A percentile compares a stretch with the other conserved stretches of the same genome.
Evolutionary conservation across 2,329 filamentous ascomycete species (phyloP).

Genomic region (Aureobasidium melanogenum): DNA sequence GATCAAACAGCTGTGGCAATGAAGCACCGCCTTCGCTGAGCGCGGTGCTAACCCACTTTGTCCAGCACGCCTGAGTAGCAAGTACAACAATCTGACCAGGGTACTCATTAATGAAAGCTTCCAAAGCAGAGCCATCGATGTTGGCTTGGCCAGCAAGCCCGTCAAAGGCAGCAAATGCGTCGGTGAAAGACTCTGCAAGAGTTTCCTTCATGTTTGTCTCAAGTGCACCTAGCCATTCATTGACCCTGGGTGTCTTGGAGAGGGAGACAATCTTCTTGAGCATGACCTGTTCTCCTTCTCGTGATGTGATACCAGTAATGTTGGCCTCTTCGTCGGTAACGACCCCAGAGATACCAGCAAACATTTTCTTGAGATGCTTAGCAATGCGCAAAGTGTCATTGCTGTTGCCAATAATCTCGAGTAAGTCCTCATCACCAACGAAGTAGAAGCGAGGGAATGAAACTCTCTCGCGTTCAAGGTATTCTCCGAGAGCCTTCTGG

Average conservation of each 20-base stretch:
- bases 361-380: slow-evolving; percentile 99
- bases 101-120: slow-evolving; percentile 71
- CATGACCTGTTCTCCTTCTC: slow-evolving; percentile 81
- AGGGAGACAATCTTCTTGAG: slow-evolving; percentile 89
- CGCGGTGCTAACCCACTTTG: slow-evolving; percentile 70
- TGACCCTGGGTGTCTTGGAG: slow-evolving; percentile 90
- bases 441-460: slow-evolving; percentile 99
- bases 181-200: slow-evolving; percentile 78
- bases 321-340: slow-evolving; percentile 83
- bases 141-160: slow-evolving; percentile 64
- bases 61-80: slow-evolving; percentile 91
- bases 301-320: slow-evolving; percentile 88
- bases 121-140: slow-evolving; percentile 63
- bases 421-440: slow-evolving; percentile 92
- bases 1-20: slow-evolving; percentile 64
- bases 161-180: slow-evolving; percentile 75
- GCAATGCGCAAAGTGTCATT: slow-evolving; percentile 93
- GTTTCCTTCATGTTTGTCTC: slow-evolving; percentile 92
- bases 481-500: slow-evolving; percentile 96
- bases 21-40: slow-evolving; percentile 62
- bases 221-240: slow-evolving; percentile 93
- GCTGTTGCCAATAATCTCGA: slow-evolving; percentile 99
- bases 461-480: slow-evolving; percentile 92
- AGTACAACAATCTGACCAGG: slow-evolving; percentile 94
- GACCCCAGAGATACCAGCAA: slow-evolving; percentile 86